Base-by-base conservation (phyloP, 2,329 filamentous ascomycete genomes). In the Domatiomyces globalis region DNA sequence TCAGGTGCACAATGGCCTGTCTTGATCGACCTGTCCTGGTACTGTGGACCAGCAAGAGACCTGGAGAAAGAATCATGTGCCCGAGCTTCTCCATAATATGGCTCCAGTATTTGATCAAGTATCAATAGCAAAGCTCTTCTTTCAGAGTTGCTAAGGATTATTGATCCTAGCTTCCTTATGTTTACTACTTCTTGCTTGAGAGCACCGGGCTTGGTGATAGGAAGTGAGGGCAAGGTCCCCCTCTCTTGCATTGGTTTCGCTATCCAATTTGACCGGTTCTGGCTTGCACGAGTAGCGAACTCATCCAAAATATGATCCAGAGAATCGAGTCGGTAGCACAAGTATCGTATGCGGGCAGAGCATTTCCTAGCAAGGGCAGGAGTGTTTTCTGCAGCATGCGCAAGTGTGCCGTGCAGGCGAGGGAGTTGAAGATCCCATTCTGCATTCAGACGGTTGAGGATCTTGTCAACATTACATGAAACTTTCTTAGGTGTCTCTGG, bases 361-460 rank as follows among this genome's bases (percentile, higher is more conserved):
- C 61, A 62, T 49, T 58, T 58, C 55, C 59, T 60, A 4, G 54
- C 56, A 5, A 61, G 49, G 15, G 49, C 45, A 18, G 49, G 42
- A 2, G 53, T 42, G 8, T 49, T 47, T 43, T 49, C 50, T 0
- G 62, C 54, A 4, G 49, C 55, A 2, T 60, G 49, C 2, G 52
- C 54, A 29, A 58, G 49, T 0, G 46, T 42, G 9, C 57, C 56
- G 49, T 56, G 53, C 9, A 55, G 51, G 1, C 56, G 56, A 2
- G 63, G 64, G 5, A 70, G 64, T 12, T 66, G 60, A 1, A 70
- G 57, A 2, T 58, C 60, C 55, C 63, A 71, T 29, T 58, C 53
- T 2, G 59, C 49, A 55, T 69, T 71, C 42, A 71, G 57, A 2
- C 49, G 27, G 25, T 65, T 54, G 46, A 70, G 63, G 8, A 65